Base-by-base conservation (phyloP, 257 asterid species). In the Lycium barbarum region DNA sequence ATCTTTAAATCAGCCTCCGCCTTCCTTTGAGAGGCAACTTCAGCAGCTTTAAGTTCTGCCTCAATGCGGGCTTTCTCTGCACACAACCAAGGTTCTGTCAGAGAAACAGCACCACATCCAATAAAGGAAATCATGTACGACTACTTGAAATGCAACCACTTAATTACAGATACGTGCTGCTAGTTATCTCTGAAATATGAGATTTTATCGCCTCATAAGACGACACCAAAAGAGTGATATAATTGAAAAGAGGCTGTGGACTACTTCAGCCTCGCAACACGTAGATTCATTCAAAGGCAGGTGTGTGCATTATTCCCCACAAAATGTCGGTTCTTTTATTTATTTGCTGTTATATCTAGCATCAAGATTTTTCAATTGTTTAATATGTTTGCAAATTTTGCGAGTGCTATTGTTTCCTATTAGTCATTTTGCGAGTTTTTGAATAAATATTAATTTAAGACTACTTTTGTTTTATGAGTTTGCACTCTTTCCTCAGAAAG, bases 31-130 rank as follows among this genome's bases (percentile, higher is more conserved):
- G 90, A 83, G 73, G 90, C 93, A 36, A 85, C 90, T 89, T 91
- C 92, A 49, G 92, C 92, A 62, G 93, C 95, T 88, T 85, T 91
- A n/a, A 90, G 89, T 88, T 90, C 91, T 58, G 93, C 97, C 80
- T 91, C 93, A 71, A 94, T 89, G 72, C 91, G 88, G 6, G 91
- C 91, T 80, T 87, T 93, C 88, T 95, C 98, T 94, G 94, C 88
- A 51, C 55, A 67, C 51, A 81, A 35, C 73, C 26, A 18, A 85
- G 17, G 36, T 15, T 70, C 74, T 22, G 49, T 58, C 13, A 54
- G 66, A 36, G 55, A 55, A 35, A 43, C 3, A 59, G 66, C 66
- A 18, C 62, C 62, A 15, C 20, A 15, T 15, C 6, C 17, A 55
- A 5, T 55, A 55, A 57, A 57, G 20, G 18, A 57, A 57, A 59